A percentile compares a stretch with the other conserved stretches of the same genome.
These are phyloP conservation scores for Leccinum colubrinum DNA, from an alignment of 1,284 basidiomycete genomes.

Conservation along the genomic window DNA sequence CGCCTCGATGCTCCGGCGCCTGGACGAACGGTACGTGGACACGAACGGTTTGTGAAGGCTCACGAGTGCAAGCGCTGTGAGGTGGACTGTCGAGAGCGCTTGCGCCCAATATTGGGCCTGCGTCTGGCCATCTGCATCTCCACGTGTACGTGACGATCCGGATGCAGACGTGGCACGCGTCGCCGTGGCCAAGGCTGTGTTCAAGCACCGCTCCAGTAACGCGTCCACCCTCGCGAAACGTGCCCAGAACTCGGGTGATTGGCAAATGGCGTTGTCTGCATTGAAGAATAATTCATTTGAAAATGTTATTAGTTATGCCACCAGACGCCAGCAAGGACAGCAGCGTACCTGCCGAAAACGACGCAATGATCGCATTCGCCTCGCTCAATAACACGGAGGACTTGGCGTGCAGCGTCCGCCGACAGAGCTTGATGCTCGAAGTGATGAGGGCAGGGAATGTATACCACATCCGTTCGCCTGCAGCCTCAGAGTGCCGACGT, in stretches of 20 bases:
- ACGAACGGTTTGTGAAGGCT: conserved; percentile 36
- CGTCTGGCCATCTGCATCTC: neutral
- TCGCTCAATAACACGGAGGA: conserved; percentile 35
- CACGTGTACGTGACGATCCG: conserved; percentile 12
- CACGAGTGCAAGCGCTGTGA: conserved; percentile 35
- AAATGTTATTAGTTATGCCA: neutral
- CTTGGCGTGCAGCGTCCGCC: conserved; percentile 29
- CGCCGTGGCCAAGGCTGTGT: conserved; percentile 5
- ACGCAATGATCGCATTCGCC: conserved; percentile 25
- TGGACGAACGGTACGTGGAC: conserved; percentile 24
- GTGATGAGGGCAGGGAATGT: too few relatives aligned
- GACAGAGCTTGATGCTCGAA: too few relatives aligned
- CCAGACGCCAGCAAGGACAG: neutral
- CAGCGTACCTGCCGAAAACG: conserved; percentile 28
- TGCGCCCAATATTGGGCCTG: conserved; percentile 5
- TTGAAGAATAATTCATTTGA: neutral
- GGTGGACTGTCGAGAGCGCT: conserved; percentile 18
- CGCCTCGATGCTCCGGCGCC: conserved; percentile 28
- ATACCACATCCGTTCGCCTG: too few relatives aligned
- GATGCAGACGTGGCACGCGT: too few relatives aligned
- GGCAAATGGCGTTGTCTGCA: conserved; percentile 21
- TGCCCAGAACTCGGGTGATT: conserved; percentile 18
- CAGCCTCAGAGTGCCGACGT: too few relatives aligned
- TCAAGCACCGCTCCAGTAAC: conserved; percentile 34
- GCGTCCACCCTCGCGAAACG: conserved; percentile 36